Conservation (phyloP, 2,329 filamentous ascomycete genomes). For the Beauveria brongniartii region DNA sequence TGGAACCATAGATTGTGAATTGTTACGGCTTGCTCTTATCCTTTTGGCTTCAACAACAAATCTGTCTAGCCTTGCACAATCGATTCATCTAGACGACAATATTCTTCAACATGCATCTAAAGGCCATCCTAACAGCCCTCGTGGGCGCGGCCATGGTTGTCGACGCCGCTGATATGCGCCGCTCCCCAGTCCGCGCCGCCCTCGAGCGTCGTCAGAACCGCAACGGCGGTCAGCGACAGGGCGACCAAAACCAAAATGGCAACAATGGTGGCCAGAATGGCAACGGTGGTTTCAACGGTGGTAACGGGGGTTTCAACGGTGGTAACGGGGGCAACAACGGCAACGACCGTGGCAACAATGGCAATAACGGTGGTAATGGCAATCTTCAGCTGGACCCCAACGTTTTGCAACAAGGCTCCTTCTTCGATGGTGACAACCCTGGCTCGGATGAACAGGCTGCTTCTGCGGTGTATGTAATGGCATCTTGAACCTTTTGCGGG, state of each 20-base stretch:
- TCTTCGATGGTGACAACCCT: conserved; percentile 25
- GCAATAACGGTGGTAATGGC: too few species aligned
- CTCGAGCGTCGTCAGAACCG: conserved; percentile 35
- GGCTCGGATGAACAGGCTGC: conserved; percentile 39
- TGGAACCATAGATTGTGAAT: conserved; percentile 34
- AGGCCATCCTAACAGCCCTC: conserved; percentile 40
- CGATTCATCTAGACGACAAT: conserved; percentile 17
- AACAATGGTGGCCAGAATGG: conserved; percentile 14
- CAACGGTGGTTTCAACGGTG: conserved; percentile 1
- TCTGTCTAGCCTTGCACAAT: conserved; percentile 16
- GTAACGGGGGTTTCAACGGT: background rate
- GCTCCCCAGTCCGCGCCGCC: conserved; percentile 27
- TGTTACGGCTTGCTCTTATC: background rate
- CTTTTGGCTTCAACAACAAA: conserved; percentile 16
- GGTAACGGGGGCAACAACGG: background rate
- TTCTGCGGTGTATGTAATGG: conserved; percentile 40
- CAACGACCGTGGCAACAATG: conserved; percentile 1
- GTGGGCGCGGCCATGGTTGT: conserved; percentile 37
- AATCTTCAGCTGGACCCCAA: too few species aligned
- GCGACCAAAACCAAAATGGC: conserved; percentile 13
- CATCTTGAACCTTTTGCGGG: background rate
- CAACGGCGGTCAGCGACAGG: conserved; percentile 15
- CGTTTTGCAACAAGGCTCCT: too few species aligned
- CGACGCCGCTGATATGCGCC: conserved; percentile 37
- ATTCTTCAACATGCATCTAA: conserved; percentile 38